These are phyloP conservation scores for Chamaecyparis obtusa DNA, from an alignment of 75 land plant genomes.

Conservation along the genomic window DNA sequence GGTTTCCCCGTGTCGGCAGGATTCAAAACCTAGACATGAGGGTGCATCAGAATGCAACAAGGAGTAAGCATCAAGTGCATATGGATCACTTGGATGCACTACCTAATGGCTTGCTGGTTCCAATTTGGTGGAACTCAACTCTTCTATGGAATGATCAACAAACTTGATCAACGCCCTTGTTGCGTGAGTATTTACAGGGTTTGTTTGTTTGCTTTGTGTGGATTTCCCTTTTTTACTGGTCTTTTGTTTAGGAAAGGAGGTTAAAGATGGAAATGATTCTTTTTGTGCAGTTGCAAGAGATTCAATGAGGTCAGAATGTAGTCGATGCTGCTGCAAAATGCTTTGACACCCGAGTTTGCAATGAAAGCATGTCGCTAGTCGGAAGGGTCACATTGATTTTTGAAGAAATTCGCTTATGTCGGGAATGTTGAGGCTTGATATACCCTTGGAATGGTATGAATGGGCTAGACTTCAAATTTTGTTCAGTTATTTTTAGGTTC, in stretches of 20 bases:
- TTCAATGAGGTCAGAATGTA: conserved; percentile 38
- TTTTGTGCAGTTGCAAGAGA: conserved; percentile 54
- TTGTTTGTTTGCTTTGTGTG: too few relatives aligned
- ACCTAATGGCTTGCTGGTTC: conserved; percentile 62
- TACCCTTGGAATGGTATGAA: conserved; percentile 64
- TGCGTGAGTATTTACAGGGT: conserved; percentile 43
- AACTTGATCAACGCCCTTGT: conserved; percentile 44
- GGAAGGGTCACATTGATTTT: conserved; percentile 57
- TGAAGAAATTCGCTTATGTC: conserved; percentile 45
- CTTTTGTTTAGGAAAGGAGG: too few relatives aligned
- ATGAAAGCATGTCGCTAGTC: conserved; percentile 56
- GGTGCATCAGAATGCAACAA: background rate
- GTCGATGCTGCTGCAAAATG: conserved; percentile 38
- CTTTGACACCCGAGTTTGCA: conserved; percentile 21
- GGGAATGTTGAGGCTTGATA: conserved; percentile 67
- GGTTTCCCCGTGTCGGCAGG: background rate
- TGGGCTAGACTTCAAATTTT: background rate
- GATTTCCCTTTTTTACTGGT: too few relatives aligned
- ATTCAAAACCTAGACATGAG: background rate
- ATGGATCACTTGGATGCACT: conserved; percentile 31
- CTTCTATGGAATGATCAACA: conserved; percentile 36
- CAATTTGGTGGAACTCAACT: conserved; percentile 38
- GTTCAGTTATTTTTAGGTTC: background rate
- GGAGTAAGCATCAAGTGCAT: background rate
- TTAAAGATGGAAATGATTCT: too few relatives aligned